phyloP scores from a whole-genome alignment of 192 early-diverging fungal species.

The Funneliformis geosporum region DNA sequence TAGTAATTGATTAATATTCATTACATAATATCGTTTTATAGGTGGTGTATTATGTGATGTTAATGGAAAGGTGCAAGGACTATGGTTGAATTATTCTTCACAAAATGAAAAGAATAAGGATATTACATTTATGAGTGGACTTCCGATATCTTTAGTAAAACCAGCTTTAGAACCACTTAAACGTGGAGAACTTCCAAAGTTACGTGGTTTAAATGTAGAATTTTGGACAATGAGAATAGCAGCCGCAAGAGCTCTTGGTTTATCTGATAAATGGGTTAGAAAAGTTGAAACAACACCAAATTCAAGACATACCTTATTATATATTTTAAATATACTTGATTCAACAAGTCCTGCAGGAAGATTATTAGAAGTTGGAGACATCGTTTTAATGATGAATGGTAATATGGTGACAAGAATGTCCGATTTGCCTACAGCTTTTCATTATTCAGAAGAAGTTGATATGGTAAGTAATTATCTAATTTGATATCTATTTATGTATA shows the following conservation, averaged over 20 bases:
- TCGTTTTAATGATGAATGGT: slow-evolving; percentile 70
- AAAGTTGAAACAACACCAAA: slow-evolving; percentile 53
- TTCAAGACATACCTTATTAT: slow-evolving; percentile 56
- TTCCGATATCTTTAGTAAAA: slow-evolving; percentile 52
- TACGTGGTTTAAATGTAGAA: slow-evolving; percentile 64
- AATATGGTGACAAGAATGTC: slow-evolving; percentile 61
- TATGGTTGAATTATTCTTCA: slow-evolving; percentile 74
- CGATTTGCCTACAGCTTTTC: slow-evolving; percentile 55
- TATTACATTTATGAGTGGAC: slow-evolving; percentile 60
- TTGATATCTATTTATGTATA: not conserved
- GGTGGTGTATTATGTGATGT: slow-evolving; percentile 64
- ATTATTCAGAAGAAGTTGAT: slow-evolving; percentile 47
- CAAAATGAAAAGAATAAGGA: slow-evolving; percentile 69
- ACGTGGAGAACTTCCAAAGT: slow-evolving; percentile 48
- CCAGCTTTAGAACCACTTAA: slow-evolving; percentile 54
- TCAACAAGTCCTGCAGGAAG: slow-evolving; percentile 51
- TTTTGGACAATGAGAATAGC: slow-evolving; percentile 62
- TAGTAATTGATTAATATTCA: not conserved
- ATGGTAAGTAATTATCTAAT: slow-evolving; percentile 47
- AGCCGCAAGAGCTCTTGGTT: slow-evolving; percentile 59
- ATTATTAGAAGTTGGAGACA: slow-evolving; percentile 64
- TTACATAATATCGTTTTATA: not conserved
- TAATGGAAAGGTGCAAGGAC: slow-evolving; percentile 57
- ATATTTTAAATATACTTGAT: slow-evolving; percentile 62
- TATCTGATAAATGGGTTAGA: slow-evolving; percentile 59